Percentiles rank a stretch among this genome's conserved stretches.
phyloP scores from a whole-genome alignment of 108 stramenopile genomes.

The Skeletonema tropicum region DNA sequence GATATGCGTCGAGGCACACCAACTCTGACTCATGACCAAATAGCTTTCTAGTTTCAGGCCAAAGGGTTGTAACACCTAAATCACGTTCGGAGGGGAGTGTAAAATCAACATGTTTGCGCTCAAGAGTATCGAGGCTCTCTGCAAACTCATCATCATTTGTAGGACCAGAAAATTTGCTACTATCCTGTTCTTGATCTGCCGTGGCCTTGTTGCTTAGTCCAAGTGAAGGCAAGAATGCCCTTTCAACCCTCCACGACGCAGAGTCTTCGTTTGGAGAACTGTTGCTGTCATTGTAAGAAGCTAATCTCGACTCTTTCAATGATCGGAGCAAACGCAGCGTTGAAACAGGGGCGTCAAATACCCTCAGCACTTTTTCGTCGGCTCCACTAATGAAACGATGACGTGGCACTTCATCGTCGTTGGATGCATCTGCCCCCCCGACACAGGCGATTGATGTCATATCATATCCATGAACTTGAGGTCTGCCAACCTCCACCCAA shows the following conservation, averaged over 20 bases:
- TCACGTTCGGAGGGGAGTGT: constrained; percentile 82
- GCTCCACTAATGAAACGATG: constrained; percentile 83
- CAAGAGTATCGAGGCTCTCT: constrained; percentile 18
- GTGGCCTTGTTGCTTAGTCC: constrained; percentile 88
- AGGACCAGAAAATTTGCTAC: constrained; percentile 37
- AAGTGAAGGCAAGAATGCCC: constrained; percentile 85
- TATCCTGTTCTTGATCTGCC: constrained; percentile 49
- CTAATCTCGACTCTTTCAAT: constrained; percentile 22
- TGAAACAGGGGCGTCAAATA: constrained; percentile 82
- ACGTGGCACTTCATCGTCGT: constrained; percentile 46
- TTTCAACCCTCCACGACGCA: constrained; percentile 66
- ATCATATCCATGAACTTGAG: constrained; percentile 91
- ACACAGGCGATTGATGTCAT: constrained; percentile 75
- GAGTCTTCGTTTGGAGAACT: constrained; percentile 14
- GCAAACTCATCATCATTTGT: constrained; percentile 23
- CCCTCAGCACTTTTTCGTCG: constrained; percentile 87
- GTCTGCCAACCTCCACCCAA: constrained; percentile 83
- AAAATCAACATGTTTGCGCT: constrained; percentile 16
- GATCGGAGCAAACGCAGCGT: constrained; percentile 59
- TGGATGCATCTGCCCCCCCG: constrained; percentile 19
- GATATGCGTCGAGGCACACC: constrained; percentile 73
- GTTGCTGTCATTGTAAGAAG: background rate
- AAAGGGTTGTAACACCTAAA: constrained; percentile 77
- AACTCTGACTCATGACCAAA: constrained; percentile 88
- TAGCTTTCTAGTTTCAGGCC: constrained; percentile 85